Conservation (phyloP, 163 green algal species). For the Scenedesmus sp. region DNA sequence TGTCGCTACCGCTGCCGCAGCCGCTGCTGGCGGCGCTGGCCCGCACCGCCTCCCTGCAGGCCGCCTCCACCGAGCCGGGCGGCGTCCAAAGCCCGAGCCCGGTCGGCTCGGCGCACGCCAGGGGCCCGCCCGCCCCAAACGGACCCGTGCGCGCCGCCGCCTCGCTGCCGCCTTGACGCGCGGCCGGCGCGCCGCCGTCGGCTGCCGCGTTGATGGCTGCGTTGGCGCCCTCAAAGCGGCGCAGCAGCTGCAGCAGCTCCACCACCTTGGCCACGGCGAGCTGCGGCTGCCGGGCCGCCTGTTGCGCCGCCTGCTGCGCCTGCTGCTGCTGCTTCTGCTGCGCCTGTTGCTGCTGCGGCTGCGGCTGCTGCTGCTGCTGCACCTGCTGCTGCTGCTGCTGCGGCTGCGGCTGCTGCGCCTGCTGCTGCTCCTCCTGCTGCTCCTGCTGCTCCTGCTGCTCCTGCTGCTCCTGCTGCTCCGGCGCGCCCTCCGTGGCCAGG, state of each 20-base stretch:
- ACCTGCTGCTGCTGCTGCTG: no score
- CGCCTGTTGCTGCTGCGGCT: background rate
- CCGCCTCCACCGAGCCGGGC: no score
- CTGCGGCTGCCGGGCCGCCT: background rate
- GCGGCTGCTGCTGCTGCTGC: no score
- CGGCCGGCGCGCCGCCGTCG: background rate
- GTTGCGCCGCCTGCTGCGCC: background rate
- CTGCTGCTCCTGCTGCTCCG: background rate
- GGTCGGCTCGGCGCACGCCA: background rate
- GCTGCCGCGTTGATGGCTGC: slow-evolving; percentile 8
- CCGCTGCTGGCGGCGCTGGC: background rate
- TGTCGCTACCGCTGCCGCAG: background rate
- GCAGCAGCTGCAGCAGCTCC: slow-evolving; percentile 6
- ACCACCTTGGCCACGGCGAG: background rate
- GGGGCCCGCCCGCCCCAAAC: background rate
- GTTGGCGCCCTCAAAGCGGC: background rate
- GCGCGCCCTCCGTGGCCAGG: no score
- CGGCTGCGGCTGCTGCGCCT: background rate
- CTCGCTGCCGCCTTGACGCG: background rate
- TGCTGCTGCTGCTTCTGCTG: background rate
- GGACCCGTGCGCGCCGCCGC: background rate
- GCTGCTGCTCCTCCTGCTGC: background rate
- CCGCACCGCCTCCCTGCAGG: background rate
- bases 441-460: background rate
- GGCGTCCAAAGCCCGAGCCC: background rate